Evolutionary conservation across 164 flowering plant species (phyloP).

Genomic region (Vitis vinifera): ASM3070453v1 NC_081810.1:17372001-17372500

Average conservation of each 20-base stretch:
- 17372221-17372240: constrained; percentile 12
- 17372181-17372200: constrained; percentile 24
- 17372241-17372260: constrained; percentile 12
- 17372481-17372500: too few species aligned
- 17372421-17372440: neutral
- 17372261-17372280: neutral
- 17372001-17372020: neutral
- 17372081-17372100: constrained; percentile 79
- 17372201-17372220: constrained; percentile 22
- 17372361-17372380: neutral
- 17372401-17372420: neutral
- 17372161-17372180: constrained; percentile 34
- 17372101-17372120: constrained; percentile 64
- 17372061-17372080: neutral
- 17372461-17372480: too few species aligned
- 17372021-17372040: neutral
- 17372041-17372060: neutral
- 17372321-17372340: constrained; percentile 29
- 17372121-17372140: constrained; percentile 26
- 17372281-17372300: constrained; percentile 24
- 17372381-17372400: neutral
- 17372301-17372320: constrained; percentile 54
- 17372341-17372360: neutral
- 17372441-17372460: too few species aligned
- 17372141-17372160: constrained; percentile 4